Percentiles rank a stretch among this genome's conserved stretches.
Evolutionary conservation across 2,329 filamentous ascomycete species (phyloP).

Genomic region (Zymoseptoria brevis): DNA sequence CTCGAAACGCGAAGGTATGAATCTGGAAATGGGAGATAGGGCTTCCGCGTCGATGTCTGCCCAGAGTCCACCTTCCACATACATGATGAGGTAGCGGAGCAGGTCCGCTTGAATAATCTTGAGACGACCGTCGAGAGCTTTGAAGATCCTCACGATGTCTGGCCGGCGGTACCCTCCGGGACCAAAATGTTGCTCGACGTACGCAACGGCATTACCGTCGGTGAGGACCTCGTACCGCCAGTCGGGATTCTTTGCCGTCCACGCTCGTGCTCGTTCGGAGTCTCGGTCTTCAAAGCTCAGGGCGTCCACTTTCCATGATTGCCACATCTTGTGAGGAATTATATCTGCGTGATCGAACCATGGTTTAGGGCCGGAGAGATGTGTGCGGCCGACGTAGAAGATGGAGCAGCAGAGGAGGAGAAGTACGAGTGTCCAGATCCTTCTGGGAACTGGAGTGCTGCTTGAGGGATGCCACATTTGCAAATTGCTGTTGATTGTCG

Average conservation of each 20-base stretch:
- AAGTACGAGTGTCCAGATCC: background rate
- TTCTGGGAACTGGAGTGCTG: background rate
- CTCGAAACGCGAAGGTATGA: slow-evolving; percentile 55
- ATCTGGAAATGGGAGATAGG: slow-evolving; percentile 45
- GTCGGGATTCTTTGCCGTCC: slow-evolving; percentile 56
- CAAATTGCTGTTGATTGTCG: background rate
- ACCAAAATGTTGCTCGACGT: slow-evolving; percentile 61
- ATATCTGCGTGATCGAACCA: slow-evolving; percentile 1
- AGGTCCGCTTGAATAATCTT: slow-evolving; percentile 60
- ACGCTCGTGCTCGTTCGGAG: slow-evolving; percentile 51
- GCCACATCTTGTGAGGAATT: slow-evolving; percentile 62
- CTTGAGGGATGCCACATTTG: background rate
- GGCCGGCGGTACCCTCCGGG: slow-evolving; percentile 55
- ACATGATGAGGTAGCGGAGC: slow-evolving; percentile 58
- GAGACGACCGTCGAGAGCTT: slow-evolving; percentile 43
- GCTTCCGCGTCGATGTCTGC: slow-evolving; percentile 53
- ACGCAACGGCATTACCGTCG: slow-evolving; percentile 57
- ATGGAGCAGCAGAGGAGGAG: background rate
- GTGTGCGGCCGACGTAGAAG: background rate
- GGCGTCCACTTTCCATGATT: slow-evolving; percentile 64
- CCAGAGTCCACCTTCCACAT: slow-evolving; percentile 54
- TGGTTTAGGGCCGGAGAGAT: background rate
- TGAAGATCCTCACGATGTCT: slow-evolving; percentile 56
- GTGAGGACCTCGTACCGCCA: slow-evolving; percentile 62
- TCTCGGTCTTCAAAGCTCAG: slow-evolving; percentile 58